phyloP scores from a whole-genome alignment of 2,329 filamentous ascomycete species.

The Hypoxylon sp. region DNA sequence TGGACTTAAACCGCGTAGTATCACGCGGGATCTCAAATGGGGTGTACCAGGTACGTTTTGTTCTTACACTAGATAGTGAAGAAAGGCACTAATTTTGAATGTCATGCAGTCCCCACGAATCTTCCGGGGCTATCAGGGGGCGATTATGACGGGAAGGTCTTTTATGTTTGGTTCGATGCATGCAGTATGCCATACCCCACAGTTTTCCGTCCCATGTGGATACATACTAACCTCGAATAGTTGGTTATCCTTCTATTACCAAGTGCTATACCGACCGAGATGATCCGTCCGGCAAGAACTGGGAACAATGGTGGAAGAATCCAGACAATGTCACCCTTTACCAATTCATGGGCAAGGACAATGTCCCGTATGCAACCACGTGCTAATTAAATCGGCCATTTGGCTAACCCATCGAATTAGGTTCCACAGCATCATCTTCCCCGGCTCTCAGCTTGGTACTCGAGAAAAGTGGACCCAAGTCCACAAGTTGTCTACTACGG shows the following conservation, averaged over 20 bases:
- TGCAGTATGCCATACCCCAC: slow-evolving; percentile 94
- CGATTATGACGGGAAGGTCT: slow-evolving; percentile 75
- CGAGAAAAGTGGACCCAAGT: slow-evolving; percentile 90
- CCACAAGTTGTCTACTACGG: slow-evolving; percentile 88
- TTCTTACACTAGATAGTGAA: background rate
- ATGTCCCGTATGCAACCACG: slow-evolving; percentile 62
- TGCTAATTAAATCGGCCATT: background rate
- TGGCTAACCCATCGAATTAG: slow-evolving; percentile 37
- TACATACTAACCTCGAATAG: slow-evolving; percentile 59
- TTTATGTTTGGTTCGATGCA: slow-evolving; percentile 92
- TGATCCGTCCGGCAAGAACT: slow-evolving; percentile 70
- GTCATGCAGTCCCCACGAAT: slow-evolving; percentile 60
- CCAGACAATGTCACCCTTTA: slow-evolving; percentile 90
- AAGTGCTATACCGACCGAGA: slow-evolving; percentile 81
- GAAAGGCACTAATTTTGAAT: slow-evolving; percentile 7
- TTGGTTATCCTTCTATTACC: slow-evolving; percentile 93
- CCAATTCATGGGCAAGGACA: slow-evolving; percentile 97
- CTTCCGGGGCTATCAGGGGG: slow-evolving; percentile 66
- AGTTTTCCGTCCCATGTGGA: slow-evolving; percentile 36
- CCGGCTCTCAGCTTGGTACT: slow-evolving; percentile 87
- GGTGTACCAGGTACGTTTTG: slow-evolving; percentile 67
- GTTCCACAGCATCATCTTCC: slow-evolving; percentile 94
- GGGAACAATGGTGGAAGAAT: slow-evolving; percentile 96
- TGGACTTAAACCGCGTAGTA: slow-evolving; percentile 87
- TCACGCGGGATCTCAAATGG: slow-evolving; percentile 95